Evolutionary conservation across 179 eudicot species (phyloP).

Genomic region (Monotropa hypopitys): DNA sequence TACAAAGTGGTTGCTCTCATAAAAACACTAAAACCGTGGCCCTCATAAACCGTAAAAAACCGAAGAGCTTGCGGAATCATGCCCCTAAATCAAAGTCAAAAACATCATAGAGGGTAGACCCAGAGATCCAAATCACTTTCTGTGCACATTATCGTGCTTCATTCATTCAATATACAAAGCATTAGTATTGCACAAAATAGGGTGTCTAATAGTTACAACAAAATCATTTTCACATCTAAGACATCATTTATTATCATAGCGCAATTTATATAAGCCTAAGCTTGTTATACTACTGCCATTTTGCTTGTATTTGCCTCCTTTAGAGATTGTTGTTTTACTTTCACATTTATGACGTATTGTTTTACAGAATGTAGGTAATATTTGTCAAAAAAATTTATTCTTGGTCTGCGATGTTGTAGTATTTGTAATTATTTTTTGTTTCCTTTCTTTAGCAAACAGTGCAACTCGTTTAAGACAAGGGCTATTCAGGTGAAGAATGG

Average conservation of each 20-base stretch:
- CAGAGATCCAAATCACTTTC: no score
- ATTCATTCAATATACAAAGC: no score
- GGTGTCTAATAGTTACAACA: not conserved
- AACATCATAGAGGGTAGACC: no score
- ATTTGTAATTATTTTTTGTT: not conserved
- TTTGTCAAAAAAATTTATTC: not conserved
- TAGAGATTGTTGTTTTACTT: not conserved
- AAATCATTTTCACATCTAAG: not conserved
- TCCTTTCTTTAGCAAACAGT: conserved; percentile 34
- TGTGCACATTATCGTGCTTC: no score
- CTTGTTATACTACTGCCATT: not conserved
- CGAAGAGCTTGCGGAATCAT: no score
- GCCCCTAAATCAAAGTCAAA: no score
- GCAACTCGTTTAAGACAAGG: conserved; percentile 34
- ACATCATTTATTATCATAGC: not conserved
- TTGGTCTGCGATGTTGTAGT: not conserved
- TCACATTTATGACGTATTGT: not conserved
- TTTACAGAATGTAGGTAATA: not conserved
- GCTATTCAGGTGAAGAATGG: conserved; percentile 41
- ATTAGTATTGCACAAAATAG: no score
- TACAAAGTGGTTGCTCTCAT: no score
- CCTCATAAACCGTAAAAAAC: no score
- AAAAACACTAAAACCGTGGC: no score
- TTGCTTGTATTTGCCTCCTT: not conserved
- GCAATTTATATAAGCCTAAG: not conserved